These are phyloP conservation scores for Aspergillus brasiliensis DNA, from an alignment of 2,329 filamentous ascomycete genomes.

Conservation along the genomic window DNA sequence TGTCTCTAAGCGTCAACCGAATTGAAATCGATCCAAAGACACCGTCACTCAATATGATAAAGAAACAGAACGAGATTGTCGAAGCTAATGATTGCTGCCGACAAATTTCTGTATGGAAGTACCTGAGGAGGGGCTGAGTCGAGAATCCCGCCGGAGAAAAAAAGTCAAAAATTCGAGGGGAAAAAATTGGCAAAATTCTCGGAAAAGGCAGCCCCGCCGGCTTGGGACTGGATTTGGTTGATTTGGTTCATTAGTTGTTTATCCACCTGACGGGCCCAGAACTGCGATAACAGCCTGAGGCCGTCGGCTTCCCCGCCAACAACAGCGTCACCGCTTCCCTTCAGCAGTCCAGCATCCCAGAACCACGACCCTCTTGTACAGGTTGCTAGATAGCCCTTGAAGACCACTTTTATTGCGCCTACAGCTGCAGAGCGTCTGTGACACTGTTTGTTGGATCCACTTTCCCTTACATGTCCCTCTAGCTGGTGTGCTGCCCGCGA, in stretches of 20 bases:
- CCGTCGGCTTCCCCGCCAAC: slow-evolving; percentile 25
- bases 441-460: neutral
- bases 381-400: neutral
- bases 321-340: slow-evolving; percentile 22
- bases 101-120: neutral
- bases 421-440: neutral
- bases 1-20: neutral
- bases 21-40: neutral
- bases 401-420: neutral
- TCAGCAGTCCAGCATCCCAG: neutral
- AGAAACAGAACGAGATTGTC: neutral
- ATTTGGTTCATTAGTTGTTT: slow-evolving; percentile 24
- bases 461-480: neutral
- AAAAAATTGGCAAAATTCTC: slow-evolving; percentile 13
- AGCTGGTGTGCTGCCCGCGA: neutral
- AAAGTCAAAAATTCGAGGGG: neutral
- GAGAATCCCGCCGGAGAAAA: slow-evolving; percentile 8
- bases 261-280: slow-evolving; percentile 21
- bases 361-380: neutral
- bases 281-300: slow-evolving; percentile 21
- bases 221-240: neutral
- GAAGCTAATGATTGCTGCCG: neutral
- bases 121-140: neutral
- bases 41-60: neutral
- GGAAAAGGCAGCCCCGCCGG: slow-evolving; percentile 24